Evolutionary conservation across 306 rosid genomes (phyloP), one percentile per base, ranked within the genome.

Genomic region (Glycine soja): DNA sequence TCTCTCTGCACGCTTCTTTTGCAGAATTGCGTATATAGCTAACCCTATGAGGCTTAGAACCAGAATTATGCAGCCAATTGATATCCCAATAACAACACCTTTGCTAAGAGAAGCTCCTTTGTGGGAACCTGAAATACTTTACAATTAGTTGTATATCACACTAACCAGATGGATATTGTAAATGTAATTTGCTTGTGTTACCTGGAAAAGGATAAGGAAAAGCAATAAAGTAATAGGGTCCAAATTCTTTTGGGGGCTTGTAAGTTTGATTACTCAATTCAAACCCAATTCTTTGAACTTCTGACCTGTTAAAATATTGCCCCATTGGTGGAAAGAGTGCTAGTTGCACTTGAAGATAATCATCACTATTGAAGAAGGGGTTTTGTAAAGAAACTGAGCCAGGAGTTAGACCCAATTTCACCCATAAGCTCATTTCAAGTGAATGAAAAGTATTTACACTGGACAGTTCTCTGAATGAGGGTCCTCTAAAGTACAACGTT

Each of bases 1-100:
- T 77, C 81, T 90, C 85, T 95, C 98, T 30, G 98, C 99, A 1
- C 98, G 97, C 81, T 89, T 95, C 92, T 95, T 95, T 84, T 95
- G 99, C 47, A 85, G 54, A 80, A 95, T 14, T 14, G 97, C 99
- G 13, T 95, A 95, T 68, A 83, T 3, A 40, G 81, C 97, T 12
- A 95, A 79, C 5, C 85, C 96, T 72, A 93, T 48, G 47, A 95
- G 92, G 78, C 91, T 90, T 36, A 95, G 45, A 80, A 92, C 82
- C 84, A 95, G 85, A 67, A 90, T 10, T 73, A 85, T 14, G 76
- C 94, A 82, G 30, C 93, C 91, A 79, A 75, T 9, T 56, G 92
- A 86, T 79, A 95, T 89, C 68, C 91, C 97, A 75, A 85, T 72
- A 36, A 89, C 11, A 45, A 69, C 78, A 54, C 90, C 88, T 24